Conservation (phyloP, 1,139 yeast species). For the Hemisphaericaspora subhashii region DNA sequence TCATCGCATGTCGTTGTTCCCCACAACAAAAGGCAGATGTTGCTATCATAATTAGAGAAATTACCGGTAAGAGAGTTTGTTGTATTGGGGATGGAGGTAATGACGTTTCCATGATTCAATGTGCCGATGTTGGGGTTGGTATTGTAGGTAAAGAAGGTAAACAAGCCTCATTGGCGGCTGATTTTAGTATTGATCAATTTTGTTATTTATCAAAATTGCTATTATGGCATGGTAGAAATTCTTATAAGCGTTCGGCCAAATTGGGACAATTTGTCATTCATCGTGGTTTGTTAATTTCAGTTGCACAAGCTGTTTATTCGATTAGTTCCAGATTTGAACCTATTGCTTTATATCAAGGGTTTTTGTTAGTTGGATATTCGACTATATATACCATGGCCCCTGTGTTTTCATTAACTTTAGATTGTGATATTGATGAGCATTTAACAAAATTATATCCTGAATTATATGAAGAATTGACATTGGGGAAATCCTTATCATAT, state of each 20-base stretch:
- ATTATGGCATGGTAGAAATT: constrained; percentile 97
- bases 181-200: constrained; percentile 90
- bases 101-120: constrained; percentile 98
- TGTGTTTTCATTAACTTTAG: constrained; percentile 88
- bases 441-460: constrained; percentile 92
- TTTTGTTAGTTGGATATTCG: constrained; percentile 98
- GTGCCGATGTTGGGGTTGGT: constrained; percentile 98
- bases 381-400: constrained; percentile 98
- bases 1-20: constrained; percentile 95
- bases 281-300: constrained; percentile 89
- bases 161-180: constrained; percentile 97
- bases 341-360: constrained; percentile 89
- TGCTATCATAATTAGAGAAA: constrained; percentile 71
- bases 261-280: constrained; percentile 95
- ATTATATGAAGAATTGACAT: constrained; percentile 85
- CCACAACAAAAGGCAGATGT: constrained; percentile 99
- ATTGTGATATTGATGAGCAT: constrained; percentile 87
- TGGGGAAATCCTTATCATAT: constrained; percentile 83
- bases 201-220: constrained; percentile 83
- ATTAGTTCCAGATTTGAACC: constrained; percentile 88
- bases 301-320: constrained; percentile 95
- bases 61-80: constrained; percentile 87
- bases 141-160: constrained; percentile 98
- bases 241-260: constrained; percentile 93
- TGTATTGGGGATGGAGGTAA: constrained; percentile 99